Conservation (phyloP, 768 basidiomycete species). For the Mycena pura region DNA sequence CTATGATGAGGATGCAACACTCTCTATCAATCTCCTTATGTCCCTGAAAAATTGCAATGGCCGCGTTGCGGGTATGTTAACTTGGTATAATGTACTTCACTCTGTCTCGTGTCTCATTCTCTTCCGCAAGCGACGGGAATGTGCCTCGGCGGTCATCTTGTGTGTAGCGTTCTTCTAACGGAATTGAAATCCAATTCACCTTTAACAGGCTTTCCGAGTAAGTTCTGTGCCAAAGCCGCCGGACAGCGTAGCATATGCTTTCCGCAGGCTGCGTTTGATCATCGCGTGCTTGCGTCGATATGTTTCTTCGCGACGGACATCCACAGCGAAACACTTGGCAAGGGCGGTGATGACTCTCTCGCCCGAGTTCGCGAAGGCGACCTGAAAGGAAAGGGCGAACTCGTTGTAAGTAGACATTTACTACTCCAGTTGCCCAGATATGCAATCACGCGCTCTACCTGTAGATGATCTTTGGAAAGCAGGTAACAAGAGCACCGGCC, state of each 20-base stretch:
- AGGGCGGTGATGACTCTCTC: conserved; percentile 85
- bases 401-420: conserved; percentile 83
- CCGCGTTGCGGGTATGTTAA: conserved; percentile 80
- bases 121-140: conserved; percentile 75
- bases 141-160: conserved; percentile 89
- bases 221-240: conserved; percentile 13
- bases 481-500: conserved; percentile 49
- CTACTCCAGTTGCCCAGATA: too few species aligned
- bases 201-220: conserved; percentile 48
- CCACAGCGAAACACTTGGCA: conserved; percentile 86
- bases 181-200: background rate
- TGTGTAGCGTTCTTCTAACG: conserved; percentile 40
- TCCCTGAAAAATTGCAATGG: conserved; percentile 88
- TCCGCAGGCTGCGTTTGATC: conserved; percentile 84
- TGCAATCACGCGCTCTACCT: too few species aligned
- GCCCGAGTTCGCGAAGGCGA: conserved; percentile 76
- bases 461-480: conserved; percentile 95
- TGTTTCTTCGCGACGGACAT: conserved; percentile 98
- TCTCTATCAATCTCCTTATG: conserved; percentile 76
- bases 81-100: background rate
- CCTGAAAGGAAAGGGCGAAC: conserved; percentile 78
- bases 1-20: conserved; percentile 71
- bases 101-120: conserved; percentile 16
- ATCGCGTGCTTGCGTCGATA: conserved; percentile 80
- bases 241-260: background rate